These are phyloP conservation scores for Eucalyptus shirleyi DNA, from an alignment of 345 rosid species.

Conservation along the genomic window DNA sequence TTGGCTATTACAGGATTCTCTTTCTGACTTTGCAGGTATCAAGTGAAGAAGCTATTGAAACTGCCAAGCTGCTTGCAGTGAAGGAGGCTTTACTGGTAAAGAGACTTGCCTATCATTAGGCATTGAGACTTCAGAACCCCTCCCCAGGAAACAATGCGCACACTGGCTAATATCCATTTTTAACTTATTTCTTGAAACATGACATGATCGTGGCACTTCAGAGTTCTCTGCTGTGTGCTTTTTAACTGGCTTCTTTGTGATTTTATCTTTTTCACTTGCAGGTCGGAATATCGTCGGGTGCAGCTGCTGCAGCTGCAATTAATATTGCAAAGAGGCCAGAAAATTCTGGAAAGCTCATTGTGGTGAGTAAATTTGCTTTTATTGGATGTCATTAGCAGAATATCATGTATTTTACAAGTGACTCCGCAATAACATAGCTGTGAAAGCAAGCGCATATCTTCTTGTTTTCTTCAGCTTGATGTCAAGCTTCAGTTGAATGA, in stretches of 20 bases:
- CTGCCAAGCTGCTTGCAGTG: conserved; percentile 55
- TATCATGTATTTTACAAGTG: background rate
- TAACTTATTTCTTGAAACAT: background rate
- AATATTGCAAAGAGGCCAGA: conserved; percentile 74
- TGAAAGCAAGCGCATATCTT: background rate
- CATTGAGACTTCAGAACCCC: background rate
- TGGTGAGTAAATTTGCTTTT: conserved; percentile 25
- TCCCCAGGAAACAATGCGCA: background rate
- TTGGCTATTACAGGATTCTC: background rate
- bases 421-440: background rate
- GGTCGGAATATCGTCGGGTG: conserved; percentile 91
- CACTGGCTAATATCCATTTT: background rate
- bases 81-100: conserved; percentile 85
- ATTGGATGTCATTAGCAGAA: background rate
- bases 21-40: conserved; percentile 26
- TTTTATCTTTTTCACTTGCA: background rate
- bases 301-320: conserved; percentile 71
- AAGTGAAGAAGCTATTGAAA: conserved; percentile 81
- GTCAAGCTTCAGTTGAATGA: background rate
- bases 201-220: background rate
- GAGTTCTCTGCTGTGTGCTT: background rate
- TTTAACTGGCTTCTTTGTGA: background rate
- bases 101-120: background rate
- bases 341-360: conserved; percentile 74
- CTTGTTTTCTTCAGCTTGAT: background rate